Base-by-base conservation (phyloP, 495 filamentous ascomycete species). In the Penicillium robsamsonii region DNA sequence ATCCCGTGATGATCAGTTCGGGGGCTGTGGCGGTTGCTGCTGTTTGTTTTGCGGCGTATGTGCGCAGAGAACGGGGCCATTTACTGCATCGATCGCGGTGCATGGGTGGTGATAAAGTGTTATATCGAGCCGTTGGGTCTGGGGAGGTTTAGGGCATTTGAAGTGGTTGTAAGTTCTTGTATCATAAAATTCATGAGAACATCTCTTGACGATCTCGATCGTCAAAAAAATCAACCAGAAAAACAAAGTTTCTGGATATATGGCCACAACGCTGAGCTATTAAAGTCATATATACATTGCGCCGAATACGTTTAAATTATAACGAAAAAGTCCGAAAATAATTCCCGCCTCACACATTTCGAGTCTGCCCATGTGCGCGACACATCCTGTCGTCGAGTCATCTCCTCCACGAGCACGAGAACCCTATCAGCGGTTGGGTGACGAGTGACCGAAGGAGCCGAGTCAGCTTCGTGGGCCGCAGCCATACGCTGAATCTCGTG, bases 61-160 rank as follows among this genome's bases (percentile, higher is more conserved):
- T 88, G 8, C 69, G 81, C 33, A 63, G 67, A 49, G 76, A 79
- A 46, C 72, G 87, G 22, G 87, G 87, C 0, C 87, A 90, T 75
- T 61, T 89, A 33, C 56, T 88, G 29, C 85, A 89, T 49, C 63
- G 57, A 35, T 70, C 71, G 1, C 61, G 55, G 20, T 76, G 74
- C 55, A 41, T 73, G 44, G 64, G 62, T 27, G 64, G 64, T 2
- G 60, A 65, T 20, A 62, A 70, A 47, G 45, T 50, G 22, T 5
- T 20, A 42, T 62, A 63, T 37, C 53, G 42, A 15, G 30, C 4
- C 3, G 27, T 62, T 10, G 33, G 1, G 17, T 48, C 53, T 7
- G 46, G 11, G 29, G 18, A 29, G 4, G 46, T 48, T 11, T 33
- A 33, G 29, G 6, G 6, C 5, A 17, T 17, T 38, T 38, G 35